phyloP scores from a whole-genome alignment of 202 grass and related monocot species.

The Zoysia matrella region DNA sequence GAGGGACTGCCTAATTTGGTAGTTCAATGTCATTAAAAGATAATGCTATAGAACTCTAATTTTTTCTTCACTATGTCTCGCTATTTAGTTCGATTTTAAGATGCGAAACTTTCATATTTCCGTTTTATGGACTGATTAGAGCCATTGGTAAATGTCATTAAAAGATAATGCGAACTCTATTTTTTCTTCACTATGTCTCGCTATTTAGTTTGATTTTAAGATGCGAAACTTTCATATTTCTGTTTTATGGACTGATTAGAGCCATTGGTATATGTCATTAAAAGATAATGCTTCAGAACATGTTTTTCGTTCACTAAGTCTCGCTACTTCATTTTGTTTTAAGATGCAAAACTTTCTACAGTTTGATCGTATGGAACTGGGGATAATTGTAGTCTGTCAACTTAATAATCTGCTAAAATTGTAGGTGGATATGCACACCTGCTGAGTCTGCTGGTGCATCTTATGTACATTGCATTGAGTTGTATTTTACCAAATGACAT shows the following conservation, averaged over 20 bases:
- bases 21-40: neutral
- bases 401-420: neutral
- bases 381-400: neutral
- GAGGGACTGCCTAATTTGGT: neutral
- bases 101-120: neutral
- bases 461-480: neutral
- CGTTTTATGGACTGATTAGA: no score
- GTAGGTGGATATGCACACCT: neutral
- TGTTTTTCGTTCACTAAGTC: no score
- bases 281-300: no score
- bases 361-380: neutral
- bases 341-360: no score
- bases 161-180: no score
- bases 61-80: neutral
- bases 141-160: no score
- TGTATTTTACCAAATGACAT: constrained; percentile 8
- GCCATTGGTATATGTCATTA: no score
- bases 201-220: no score
- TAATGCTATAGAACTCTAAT: neutral
- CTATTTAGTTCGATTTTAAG: neutral
- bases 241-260: no score
- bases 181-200: no score
- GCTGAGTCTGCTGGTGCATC: neutral
- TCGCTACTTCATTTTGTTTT: no score
- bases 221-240: no score